Evolutionary conservation across 1,139 yeast species (phyloP).

Genomic region (Schizosaccharomyces versatilis): DNA sequence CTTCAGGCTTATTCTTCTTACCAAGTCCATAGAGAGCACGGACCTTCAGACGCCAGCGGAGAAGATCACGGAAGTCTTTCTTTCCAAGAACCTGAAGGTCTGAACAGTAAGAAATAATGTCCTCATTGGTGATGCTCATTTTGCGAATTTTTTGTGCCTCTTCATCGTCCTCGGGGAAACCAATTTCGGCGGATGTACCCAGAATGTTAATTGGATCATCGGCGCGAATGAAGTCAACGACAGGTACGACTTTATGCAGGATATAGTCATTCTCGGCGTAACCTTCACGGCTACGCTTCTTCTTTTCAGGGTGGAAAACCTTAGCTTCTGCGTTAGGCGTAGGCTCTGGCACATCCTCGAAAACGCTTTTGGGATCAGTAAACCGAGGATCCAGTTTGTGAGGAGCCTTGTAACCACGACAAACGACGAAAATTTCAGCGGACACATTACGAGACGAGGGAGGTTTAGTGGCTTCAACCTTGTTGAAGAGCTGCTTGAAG

Average conservation of each 20-base stretch:
- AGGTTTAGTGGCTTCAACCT: slow-evolving; percentile 95
- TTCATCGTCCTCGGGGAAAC: slow-evolving; percentile 18
- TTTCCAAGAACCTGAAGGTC: slow-evolving; percentile 86
- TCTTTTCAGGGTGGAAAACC: slow-evolving; percentile 81
- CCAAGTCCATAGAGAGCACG: slow-evolving; percentile 48
- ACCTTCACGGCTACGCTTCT: slow-evolving; percentile 81
- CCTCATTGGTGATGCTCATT: slow-evolving; percentile 54
- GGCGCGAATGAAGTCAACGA: slow-evolving; percentile 56
- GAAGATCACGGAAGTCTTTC: slow-evolving; percentile 65
- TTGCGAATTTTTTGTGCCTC: slow-evolving; percentile 54
- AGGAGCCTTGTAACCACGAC: slow-evolving; percentile 90
- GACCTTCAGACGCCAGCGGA: slow-evolving; percentile 76
- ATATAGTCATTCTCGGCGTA: slow-evolving; percentile 84
- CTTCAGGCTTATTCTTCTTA: slow-evolving; percentile 17
- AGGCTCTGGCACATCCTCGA: slow-evolving; percentile 61
- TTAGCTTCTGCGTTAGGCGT: slow-evolving; percentile 75
- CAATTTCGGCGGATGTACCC: slow-evolving; percentile 35
- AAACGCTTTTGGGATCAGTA: slow-evolving; percentile 77
- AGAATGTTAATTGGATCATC: slow-evolving; percentile 70
- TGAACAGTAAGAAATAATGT: slow-evolving; percentile 58
- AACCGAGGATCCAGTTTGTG: slow-evolving; percentile 81
- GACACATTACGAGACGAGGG: slow-evolving; percentile 92
- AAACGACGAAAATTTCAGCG: slow-evolving; percentile 93
- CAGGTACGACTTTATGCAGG: slow-evolving; percentile 48
- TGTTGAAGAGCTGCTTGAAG: slow-evolving; percentile 81